These are phyloP conservation scores for Trichoderma lentiforme DNA, from an alignment of 2,329 filamentous ascomycete genomes.

Conservation along the genomic window DNA sequence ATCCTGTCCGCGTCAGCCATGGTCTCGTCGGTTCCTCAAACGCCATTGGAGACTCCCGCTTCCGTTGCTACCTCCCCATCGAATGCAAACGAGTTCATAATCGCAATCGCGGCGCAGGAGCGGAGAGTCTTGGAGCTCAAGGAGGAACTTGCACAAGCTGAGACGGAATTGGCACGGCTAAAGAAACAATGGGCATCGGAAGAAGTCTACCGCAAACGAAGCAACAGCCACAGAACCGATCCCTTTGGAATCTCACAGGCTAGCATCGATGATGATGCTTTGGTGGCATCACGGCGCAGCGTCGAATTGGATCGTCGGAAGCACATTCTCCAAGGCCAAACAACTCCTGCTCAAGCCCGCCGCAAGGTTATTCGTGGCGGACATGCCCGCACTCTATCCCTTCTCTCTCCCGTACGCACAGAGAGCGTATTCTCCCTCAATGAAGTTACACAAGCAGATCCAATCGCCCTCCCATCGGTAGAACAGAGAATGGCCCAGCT, in stretches of 20 bases:
- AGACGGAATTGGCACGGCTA: conserved; percentile 68
- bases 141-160: conserved; percentile 83
- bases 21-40: conserved; percentile 46
- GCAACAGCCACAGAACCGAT: conserved; percentile 33
- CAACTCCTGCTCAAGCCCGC: conserved; percentile 40
- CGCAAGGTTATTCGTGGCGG: conserved; percentile 67
- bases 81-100: conserved; percentile 70
- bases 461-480: conserved; percentile 27
- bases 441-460: conserved; percentile 36
- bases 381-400: conserved; percentile 65
- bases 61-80: conserved; percentile 40
- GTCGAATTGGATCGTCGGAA: conserved; percentile 72
- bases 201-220: conserved; percentile 72
- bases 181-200: conserved; percentile 81
- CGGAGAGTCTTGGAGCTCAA: conserved; percentile 83
- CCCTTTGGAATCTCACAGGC: conserved; percentile 5
- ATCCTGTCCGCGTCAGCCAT: conserved; percentile 40
- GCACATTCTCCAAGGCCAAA: conserved; percentile 55
- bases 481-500: conserved; percentile 35
- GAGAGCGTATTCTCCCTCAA: conserved; percentile 42
- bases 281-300: conserved; percentile 37
- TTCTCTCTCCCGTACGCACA: conserved; percentile 68
- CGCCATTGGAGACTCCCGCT: conserved; percentile 46
- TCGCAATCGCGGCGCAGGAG: conserved; percentile 88
- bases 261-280: conserved; percentile 31